A percentile compares a stretch with the other conserved stretches of the same genome.
Conservation (phyloP, 768 basidiomycete species). For the Daedaleopsis nitida region DNA sequence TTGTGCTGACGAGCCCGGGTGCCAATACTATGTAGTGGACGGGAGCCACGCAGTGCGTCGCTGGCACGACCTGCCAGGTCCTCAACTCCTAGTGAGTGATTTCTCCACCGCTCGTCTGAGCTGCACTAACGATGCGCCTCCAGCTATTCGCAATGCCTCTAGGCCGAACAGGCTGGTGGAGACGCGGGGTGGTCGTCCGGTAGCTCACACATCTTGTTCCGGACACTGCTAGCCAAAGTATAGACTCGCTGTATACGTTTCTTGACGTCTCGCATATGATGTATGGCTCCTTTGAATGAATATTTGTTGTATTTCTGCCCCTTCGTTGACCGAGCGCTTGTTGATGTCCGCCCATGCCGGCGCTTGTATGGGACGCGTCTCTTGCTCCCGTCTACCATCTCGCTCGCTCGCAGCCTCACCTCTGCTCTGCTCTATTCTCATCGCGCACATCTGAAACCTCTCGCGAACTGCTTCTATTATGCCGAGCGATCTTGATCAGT, state of each 20-base stretch:
- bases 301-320: background rate
- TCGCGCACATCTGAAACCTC: background rate
- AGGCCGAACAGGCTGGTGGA: background rate
- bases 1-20: background rate
- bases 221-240: no score
- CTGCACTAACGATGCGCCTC: background rate
- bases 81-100: background rate
- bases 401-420: background rate
- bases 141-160: background rate
- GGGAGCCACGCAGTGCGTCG: background rate
- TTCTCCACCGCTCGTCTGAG: background rate
- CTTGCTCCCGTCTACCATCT: conserved; percentile 6
- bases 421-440: background rate
- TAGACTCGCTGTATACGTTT: no score
- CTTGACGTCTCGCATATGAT: background rate
- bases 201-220: no score
- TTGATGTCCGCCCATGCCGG: background rate
- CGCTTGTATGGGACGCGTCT: background rate
- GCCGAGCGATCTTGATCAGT: conserved; percentile 21
- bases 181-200: no score
- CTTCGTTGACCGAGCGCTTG: background rate
- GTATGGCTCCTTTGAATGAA: background rate
- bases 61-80: background rate
- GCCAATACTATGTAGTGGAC: background rate
- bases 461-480: background rate